Conservation (phyloP, 2,329 filamentous ascomycete genomes). For the Coniochaeta pulveracea region DNA sequence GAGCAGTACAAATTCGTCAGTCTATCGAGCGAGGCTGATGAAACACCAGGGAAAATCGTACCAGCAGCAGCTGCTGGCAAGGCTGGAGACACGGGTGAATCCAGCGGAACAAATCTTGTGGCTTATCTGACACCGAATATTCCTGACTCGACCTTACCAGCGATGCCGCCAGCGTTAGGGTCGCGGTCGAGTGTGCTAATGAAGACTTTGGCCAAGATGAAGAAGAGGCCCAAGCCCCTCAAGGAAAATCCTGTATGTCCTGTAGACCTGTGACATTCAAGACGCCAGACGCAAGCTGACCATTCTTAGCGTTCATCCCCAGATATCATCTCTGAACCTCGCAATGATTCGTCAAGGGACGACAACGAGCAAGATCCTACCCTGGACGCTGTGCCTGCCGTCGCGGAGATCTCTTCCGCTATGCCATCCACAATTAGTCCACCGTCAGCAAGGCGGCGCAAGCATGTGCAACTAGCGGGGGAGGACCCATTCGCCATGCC, state of each 20-base stretch:
- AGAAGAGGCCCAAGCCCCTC: conserved; percentile 1
- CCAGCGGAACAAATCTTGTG: conserved; percentile 12
- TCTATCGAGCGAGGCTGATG: conserved; percentile 10
- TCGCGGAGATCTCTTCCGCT: conserved; percentile 1
- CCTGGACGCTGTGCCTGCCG: conserved; percentile 5
- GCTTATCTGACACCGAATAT: conserved; percentile 1
- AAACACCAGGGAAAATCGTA: conserved; percentile 7
- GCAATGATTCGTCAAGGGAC: conserved; percentile 3
- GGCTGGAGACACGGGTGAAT: conserved; percentile 11
- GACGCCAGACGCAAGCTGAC: not conserved
- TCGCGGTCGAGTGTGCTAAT: no score
- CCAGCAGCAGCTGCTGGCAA: conserved; percentile 5
- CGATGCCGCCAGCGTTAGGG: no score
- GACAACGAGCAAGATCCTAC: conserved; percentile 7
- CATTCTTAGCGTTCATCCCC: conserved; percentile 13
- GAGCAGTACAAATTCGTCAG: conserved; percentile 21
- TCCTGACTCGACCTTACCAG: not conserved
- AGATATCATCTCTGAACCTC: conserved; percentile 13
- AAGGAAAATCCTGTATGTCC: conserved; percentile 3
- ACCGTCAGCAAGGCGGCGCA: not conserved
- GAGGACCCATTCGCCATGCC: not conserved
- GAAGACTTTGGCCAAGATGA: no score
- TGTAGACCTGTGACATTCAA: not conserved
- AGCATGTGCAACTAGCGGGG: not conserved
- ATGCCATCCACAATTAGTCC: not conserved